These are phyloP conservation scores for Kluyveromyces siamensis DNA, from an alignment of 805 yeast species.

Conservation along the genomic window DNA sequence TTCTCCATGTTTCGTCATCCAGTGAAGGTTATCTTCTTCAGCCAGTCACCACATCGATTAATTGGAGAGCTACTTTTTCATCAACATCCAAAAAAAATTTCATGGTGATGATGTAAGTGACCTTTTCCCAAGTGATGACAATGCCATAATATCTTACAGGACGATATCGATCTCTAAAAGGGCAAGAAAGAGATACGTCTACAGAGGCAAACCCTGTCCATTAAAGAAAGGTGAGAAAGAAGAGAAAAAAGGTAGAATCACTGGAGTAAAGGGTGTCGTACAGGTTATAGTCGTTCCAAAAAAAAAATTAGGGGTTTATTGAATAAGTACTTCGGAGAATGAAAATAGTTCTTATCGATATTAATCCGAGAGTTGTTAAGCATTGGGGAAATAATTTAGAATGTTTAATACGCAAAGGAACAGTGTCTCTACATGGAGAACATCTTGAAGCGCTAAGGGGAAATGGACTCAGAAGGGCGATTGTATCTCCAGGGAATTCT, in stretches of 20 bases:
- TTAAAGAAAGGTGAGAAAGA: too few relatives aligned
- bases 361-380: conserved; percentile 2
- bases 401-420: background rate
- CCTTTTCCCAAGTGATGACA: too few relatives aligned
- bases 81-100: background rate
- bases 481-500: conserved; percentile 46
- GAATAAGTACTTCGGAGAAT: background rate
- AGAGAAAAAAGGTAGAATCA: too few relatives aligned
- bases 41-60: background rate
- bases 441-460: background rate
- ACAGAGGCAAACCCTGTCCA: too few relatives aligned
- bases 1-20: too few relatives aligned
- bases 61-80: background rate
- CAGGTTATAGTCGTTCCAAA: too few relatives aligned
- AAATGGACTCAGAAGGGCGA: conserved; percentile 11
- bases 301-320: too few relatives aligned
- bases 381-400: conserved; percentile 2
- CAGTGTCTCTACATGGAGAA: background rate
- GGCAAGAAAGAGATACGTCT: too few relatives aligned
- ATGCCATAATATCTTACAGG: too few relatives aligned
- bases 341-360: conserved; percentile 4
- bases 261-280: too few relatives aligned
- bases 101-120: background rate
- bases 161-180: too few relatives aligned
- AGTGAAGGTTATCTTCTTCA: too few relatives aligned